Evolutionary conservation across 352 stramenopile species (phyloP).

Genomic region (Aphanomyces cochlioides): DNA sequence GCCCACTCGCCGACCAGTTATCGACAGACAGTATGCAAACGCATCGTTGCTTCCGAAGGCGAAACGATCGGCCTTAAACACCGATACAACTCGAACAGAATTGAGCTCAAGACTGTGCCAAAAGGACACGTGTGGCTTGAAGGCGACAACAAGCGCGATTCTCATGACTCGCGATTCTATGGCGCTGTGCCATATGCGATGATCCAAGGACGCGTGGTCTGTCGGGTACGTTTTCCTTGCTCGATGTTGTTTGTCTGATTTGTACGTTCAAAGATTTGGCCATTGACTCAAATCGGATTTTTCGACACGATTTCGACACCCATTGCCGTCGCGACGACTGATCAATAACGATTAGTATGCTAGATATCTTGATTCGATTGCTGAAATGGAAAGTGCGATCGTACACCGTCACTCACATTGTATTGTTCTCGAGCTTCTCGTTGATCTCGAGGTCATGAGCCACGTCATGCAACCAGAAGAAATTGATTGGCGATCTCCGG

Average conservation of each 20-base stretch:
- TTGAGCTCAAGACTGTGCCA: constrained; percentile 47
- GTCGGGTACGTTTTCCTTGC: constrained; percentile 66
- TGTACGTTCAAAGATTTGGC: constrained; percentile 60
- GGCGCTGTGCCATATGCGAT: constrained; percentile 90
- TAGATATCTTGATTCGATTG: not conserved
- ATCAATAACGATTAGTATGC: not conserved
- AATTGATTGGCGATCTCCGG: not conserved
- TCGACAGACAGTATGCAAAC: constrained; percentile 85
- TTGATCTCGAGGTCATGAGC: no score
- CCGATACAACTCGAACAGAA: constrained; percentile 26
- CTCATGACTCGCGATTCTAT: constrained; percentile 94
- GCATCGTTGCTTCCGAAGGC: constrained; percentile 78
- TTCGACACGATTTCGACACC: constrained; percentile 39
- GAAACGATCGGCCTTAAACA: constrained; percentile 67
- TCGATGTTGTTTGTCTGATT: constrained; percentile 7
- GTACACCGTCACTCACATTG: constrained; percentile 1
- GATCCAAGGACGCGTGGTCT: constrained; percentile 85
- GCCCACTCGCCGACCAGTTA: constrained; percentile 83
- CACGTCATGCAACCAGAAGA: no score
- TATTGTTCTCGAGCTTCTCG: not conserved
- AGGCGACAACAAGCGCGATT: constrained; percentile 96
- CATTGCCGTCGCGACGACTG: not conserved
- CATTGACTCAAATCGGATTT: constrained; percentile 58
- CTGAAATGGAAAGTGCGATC: not conserved
- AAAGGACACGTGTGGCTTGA: constrained; percentile 95